Conservation (phyloP, 805 yeast species). For the Yarrowia sp. region DNA sequence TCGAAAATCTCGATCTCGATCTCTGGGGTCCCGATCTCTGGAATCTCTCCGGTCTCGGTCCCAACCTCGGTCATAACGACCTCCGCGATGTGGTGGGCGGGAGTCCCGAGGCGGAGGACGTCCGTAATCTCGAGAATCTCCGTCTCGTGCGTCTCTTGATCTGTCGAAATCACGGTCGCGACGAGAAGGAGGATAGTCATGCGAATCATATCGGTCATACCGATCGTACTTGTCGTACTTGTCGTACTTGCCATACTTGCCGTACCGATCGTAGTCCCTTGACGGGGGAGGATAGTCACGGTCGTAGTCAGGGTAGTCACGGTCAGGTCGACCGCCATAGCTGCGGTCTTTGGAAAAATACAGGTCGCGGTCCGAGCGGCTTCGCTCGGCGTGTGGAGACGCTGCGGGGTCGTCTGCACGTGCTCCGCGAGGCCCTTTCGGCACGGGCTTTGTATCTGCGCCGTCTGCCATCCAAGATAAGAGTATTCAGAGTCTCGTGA, state of each 20-base stretch:
- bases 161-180: conserved; percentile 35
- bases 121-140: conserved; percentile 7
- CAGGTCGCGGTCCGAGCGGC: conserved; percentile 20
- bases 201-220: conserved; percentile 14
- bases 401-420: neutral
- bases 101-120: conserved; percentile 10
- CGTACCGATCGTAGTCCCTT: conserved; percentile 17
- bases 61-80: conserved; percentile 16
- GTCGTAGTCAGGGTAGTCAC: conserved; percentile 16
- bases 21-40: conserved; percentile 3
- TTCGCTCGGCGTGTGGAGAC: conserved; percentile 17
- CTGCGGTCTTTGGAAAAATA: conserved; percentile 17
- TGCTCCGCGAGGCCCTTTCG: conserved; percentile 30
- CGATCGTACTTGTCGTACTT: conserved; percentile 19
- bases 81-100: conserved; percentile 11
- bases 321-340: conserved; percentile 14
- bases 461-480: conserved; percentile 31
- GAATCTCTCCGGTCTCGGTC: conserved; percentile 47
- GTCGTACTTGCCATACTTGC: conserved; percentile 9
- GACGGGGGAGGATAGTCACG: conserved; percentile 29
- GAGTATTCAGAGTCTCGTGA: conserved; percentile 7
- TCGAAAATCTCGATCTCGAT: conserved; percentile 1
- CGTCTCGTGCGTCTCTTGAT: conserved; percentile 28
- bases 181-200: conserved; percentile 4
- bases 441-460: conserved; percentile 35